Evolutionary conservation across 768 basidiomycete species (phyloP).

Genomic region (Lactifluus pinguis): DNA sequence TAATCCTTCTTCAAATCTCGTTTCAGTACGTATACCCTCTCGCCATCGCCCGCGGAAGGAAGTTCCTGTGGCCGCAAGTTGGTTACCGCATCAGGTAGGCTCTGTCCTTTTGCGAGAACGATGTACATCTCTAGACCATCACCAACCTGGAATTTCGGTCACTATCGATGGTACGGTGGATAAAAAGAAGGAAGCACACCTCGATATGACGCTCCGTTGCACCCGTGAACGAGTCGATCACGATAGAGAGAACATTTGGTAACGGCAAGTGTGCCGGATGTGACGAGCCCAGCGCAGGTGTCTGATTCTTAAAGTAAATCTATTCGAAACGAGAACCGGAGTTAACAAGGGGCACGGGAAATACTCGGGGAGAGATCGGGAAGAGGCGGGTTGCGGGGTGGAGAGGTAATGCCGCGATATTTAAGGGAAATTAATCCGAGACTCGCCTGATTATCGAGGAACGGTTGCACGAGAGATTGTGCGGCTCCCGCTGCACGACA

Average conservation of each 20-base stretch:
- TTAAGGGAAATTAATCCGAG: not conserved
- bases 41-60: slow-evolving; percentile 49
- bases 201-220: slow-evolving; percentile 99
- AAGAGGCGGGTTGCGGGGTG: not conserved
- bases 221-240: slow-evolving; percentile 93
- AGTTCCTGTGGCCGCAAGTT: slow-evolving; percentile 55
- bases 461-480: slow-evolving; percentile 90
- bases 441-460: slow-evolving; percentile 95
- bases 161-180: not conserved
- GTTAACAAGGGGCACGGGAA: slow-evolving; percentile 26
- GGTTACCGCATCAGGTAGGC: slow-evolving; percentile 47
- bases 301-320: slow-evolving; percentile 99
- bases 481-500: slow-evolving; percentile 96
- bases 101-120: slow-evolving; percentile 62
- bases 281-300: slow-evolving; percentile 55
- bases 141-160: slow-evolving; percentile 56
- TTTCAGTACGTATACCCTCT: slow-evolving; percentile 67
- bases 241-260: slow-evolving; percentile 68
- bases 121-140: slow-evolving; percentile 93
- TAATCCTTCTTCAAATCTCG: slow-evolving; percentile 81
- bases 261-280: slow-evolving; percentile 82
- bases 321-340: slow-evolving; percentile 29
- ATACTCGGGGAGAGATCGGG: slow-evolving; percentile 31
- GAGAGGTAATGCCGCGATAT: not conserved
- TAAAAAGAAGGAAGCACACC: slow-evolving; percentile 35